Percentiles rank a stretch among this genome's conserved stretches.
Evolutionary conservation across 768 basidiomycete genomes (phyloP).

Genomic region (Lactarius sp.): DNA sequence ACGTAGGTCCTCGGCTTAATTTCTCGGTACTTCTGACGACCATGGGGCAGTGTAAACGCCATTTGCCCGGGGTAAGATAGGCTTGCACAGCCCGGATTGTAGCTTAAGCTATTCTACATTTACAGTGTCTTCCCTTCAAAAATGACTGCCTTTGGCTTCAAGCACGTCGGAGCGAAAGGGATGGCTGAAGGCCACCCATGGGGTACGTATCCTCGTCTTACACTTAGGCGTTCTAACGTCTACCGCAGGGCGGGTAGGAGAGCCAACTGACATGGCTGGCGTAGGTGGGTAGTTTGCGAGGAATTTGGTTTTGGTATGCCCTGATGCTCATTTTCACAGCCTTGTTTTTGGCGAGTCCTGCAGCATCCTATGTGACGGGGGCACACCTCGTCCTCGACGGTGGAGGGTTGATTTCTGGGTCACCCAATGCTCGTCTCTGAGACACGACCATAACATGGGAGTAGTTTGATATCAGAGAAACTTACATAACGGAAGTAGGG

Average conservation of each 20-base stretch:
- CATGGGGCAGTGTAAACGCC: conserved; percentile 61
- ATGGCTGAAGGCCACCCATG: conserved; percentile 57
- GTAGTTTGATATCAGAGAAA: too few relatives aligned
- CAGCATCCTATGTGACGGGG: conserved; percentile 70
- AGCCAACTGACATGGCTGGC: conserved; percentile 65
- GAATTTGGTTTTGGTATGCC: too few relatives aligned
- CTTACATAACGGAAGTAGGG: too few relatives aligned
- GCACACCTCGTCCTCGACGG: conserved; percentile 70
- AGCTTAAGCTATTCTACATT: background rate
- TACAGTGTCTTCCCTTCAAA: conserved; percentile 70
- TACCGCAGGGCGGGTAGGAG: conserved; percentile 56
- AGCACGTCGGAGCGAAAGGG: conserved; percentile 42
- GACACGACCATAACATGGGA: background rate
- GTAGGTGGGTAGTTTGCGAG: conserved; percentile 36
- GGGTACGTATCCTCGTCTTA: conserved; percentile 37
- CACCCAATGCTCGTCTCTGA: conserved; percentile 10
- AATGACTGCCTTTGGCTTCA: conserved; percentile 75
- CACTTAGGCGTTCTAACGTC: background rate
- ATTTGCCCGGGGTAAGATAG: conserved; percentile 67
- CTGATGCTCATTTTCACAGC: conserved; percentile 22
- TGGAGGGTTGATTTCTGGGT: conserved; percentile 18
- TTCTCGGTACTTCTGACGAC: background rate
- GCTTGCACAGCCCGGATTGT: background rate
- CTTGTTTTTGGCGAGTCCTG: conserved; percentile 49
- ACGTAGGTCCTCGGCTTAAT: conserved; percentile 46